Percentiles rank a stretch among this genome's conserved stretches.
These are phyloP conservation scores for Komagataea norvegica DNA, from an alignment of 1,139 yeast genomes.

Conservation along the genomic window DNA sequence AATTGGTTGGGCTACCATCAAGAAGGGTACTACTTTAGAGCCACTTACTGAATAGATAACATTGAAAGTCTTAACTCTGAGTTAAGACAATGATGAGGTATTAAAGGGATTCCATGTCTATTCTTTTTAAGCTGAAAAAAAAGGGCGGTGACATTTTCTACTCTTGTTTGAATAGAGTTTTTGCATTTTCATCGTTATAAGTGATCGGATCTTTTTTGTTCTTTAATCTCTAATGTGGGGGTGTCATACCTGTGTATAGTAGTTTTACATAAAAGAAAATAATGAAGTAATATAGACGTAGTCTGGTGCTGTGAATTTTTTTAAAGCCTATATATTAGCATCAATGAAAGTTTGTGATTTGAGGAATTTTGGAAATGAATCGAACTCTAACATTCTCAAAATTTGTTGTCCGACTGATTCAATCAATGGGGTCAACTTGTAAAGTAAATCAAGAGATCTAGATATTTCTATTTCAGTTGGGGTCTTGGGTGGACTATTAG, in stretches of 20 bases:
- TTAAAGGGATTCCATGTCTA: no score
- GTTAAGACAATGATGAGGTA: no score
- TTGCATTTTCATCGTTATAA: conserved; percentile 2
- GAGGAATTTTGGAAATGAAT: conserved; percentile 69
- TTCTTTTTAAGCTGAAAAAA: neutral
- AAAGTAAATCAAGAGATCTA: conserved; percentile 33
- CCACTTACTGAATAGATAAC: conserved; percentile 36
- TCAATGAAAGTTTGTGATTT: conserved; percentile 36
- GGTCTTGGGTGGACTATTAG: conserved; percentile 13
- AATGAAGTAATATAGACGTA: conserved; percentile 1
- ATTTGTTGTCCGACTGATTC: conserved; percentile 44
- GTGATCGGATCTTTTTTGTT: no score
- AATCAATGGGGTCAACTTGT: conserved; percentile 36
- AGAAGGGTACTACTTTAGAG: conserved; percentile 87
- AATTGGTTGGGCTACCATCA: conserved; percentile 99
- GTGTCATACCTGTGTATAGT: conserved; percentile 4
- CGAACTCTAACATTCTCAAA: conserved; percentile 60
- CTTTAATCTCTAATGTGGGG: neutral
- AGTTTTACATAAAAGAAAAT: conserved; percentile 2
- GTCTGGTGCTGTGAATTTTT: no score
- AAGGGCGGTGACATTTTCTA: neutral
- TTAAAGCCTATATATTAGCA: conserved; percentile 12
- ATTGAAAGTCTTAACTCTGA: no score
- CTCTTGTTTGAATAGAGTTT: neutral
- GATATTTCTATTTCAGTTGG: conserved; percentile 27